A percentile compares a stretch with the other conserved stretches of the same genome.
phyloP scores from a whole-genome alignment of 2,329 filamentous ascomycete genomes.

The Fusarium longipes region DNA sequence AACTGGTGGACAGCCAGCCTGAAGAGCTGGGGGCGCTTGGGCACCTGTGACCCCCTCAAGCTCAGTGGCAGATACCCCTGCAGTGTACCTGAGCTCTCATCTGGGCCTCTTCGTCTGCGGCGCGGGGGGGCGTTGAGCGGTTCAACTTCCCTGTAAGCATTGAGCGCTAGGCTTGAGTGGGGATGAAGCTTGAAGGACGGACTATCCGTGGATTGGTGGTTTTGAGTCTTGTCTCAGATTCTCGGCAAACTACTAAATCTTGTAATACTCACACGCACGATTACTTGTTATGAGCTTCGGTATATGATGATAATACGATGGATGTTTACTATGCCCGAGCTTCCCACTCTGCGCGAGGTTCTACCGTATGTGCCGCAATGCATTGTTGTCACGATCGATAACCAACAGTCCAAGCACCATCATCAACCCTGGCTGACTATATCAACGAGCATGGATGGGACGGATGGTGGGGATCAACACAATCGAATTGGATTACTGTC shows the following conservation, averaged over 20 bases:
- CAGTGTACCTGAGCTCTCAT: constrained; percentile 22
- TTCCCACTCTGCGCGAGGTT: background rate
- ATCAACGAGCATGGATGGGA: constrained; percentile 12
- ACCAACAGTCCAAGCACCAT: background rate
- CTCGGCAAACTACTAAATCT: constrained; percentile 13
- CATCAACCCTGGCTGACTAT: background rate
- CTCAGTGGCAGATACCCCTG: constrained; percentile 30
- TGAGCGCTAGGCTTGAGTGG: constrained; percentile 16
- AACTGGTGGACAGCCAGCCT: constrained; percentile 3
- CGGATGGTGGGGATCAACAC: constrained; percentile 21
- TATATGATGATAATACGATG: background rate
- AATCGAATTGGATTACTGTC: background rate
- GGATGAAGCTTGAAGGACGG: constrained; percentile 23
- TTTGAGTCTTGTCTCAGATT: constrained; percentile 39
- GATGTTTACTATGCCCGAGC: background rate
- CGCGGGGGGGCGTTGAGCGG: constrained; percentile 23
- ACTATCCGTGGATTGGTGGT: constrained; percentile 21
- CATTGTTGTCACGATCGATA: background rate
- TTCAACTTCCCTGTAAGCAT: constrained; percentile 26
- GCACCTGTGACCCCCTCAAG: constrained; percentile 31
- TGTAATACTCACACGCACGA: constrained; percentile 19
- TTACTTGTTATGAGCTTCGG: constrained; percentile 17
- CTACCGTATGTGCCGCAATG: background rate
- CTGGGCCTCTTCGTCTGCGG: constrained; percentile 20
- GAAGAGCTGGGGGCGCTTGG: constrained; percentile 36